Base-by-base conservation (phyloP, 352 stramenopile genomes). In the Synura sp. region DNA sequence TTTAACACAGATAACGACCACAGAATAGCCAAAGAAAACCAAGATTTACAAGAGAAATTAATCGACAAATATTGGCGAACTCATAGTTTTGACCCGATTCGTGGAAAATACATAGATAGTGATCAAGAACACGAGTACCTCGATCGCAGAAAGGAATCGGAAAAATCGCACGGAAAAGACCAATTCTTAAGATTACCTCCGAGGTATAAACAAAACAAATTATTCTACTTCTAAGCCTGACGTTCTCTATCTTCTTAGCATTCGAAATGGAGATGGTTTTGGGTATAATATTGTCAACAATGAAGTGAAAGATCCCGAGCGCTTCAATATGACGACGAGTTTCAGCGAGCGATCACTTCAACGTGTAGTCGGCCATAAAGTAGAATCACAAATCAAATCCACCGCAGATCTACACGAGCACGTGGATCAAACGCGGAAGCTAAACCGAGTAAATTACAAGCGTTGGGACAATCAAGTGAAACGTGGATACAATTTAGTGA, bases 31-130 rank as follows among this genome's bases (percentile, higher is more conserved):
- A 1, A 76, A 76, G 67, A 76, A 25, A 36, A 41, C 29, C n/a
- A 55, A 38, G 32, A 76, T 29, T 7, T 76, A 14, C 34, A 55
- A 38, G 25, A 55, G 15, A 19, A 76, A 32, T 5, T 76, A 27
- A 36, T 55, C 25, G 33, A 76, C 1, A 55, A 59, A 59, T 76
- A 57, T 25, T 76, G 67, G 67, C 15, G 41, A 36, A 76, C 35
- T 12, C 67, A 59, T 38, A 38, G 36, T n/a, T 76, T 41, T 38
- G 67, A 76, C 38, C 5, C 22, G 2, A 42, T 76, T 14, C 55
- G 59, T 29, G 67, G 34, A 35, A 4, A 2, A 5, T 59, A 59
- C 34, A 59, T 59, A 59, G 7, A 12, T 38, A 1, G 7, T 29
- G 36, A 59, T 22, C 55, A 76, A 38, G 67, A 76, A 59, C 1